A percentile compares a stretch with the other conserved stretches of the same genome.
phyloP scores from a whole-genome alignment of 306 rosid genomes.

The Sicyos baderoa region DNA sequence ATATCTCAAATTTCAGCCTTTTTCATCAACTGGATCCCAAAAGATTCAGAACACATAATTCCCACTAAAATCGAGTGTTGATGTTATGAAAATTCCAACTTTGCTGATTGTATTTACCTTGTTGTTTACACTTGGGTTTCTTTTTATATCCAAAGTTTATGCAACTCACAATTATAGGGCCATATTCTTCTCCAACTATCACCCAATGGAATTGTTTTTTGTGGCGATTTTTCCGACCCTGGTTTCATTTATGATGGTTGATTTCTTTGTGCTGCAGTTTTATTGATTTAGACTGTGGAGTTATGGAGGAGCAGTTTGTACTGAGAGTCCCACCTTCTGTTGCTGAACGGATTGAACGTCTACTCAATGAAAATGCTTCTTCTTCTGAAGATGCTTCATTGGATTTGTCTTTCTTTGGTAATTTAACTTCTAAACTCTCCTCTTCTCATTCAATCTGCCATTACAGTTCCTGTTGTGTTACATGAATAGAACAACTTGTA shows the following conservation, averaged over 20 bases:
- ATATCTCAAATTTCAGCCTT: not conserved
- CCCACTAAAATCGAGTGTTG: too few species aligned
- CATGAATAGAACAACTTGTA: not conserved
- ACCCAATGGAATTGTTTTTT: not conserved
- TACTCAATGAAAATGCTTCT: slow-evolving; percentile 33
- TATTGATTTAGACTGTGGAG: slow-evolving; percentile 16
- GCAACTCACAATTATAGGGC: not conserved
- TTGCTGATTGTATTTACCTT: too few species aligned
- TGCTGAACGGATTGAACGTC: slow-evolving; percentile 45
- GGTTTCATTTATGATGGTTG: not conserved
- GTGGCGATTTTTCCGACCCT: not conserved
- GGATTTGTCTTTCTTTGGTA: slow-evolving; percentile 43
- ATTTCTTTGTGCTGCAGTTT: slow-evolving; percentile 13
- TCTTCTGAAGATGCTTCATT: slow-evolving; percentile 42
- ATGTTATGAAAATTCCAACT: too few species aligned
- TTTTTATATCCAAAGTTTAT: too few species aligned
- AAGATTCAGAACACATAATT: not conserved
- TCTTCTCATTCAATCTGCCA: not conserved
- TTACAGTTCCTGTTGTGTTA: not conserved
- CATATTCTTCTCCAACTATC: slow-evolving; percentile 1
- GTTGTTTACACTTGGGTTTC: not conserved
- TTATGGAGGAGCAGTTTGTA: slow-evolving; percentile 55
- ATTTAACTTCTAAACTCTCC: not conserved
- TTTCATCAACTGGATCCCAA: not conserved
- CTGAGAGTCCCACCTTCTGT: slow-evolving; percentile 50